phyloP scores from a whole-genome alignment of 306 rosid species.

The Erythrophleum fordii region DNA sequence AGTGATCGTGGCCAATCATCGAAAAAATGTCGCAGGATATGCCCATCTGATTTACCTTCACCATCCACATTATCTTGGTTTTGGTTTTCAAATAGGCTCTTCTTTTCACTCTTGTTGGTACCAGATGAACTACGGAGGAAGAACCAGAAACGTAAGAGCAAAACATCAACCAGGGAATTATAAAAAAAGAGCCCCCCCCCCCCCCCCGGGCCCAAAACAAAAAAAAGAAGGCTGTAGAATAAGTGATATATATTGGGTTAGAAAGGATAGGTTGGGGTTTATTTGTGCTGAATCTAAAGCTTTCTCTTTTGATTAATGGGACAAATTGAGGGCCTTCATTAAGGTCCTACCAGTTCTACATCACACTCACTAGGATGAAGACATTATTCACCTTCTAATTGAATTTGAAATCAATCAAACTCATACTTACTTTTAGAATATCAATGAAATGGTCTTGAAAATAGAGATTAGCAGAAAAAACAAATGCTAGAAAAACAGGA shows the following conservation, averaged over 20 bases:
- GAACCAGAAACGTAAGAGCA: constrained; percentile 24
- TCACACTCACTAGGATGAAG: constrained; percentile 21
- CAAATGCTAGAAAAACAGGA: not conserved
- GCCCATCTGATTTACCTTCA: constrained; percentile 64
- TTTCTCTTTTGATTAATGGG: constrained; percentile 33
- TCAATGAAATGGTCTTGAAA: constrained; percentile 25
- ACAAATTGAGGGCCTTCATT: constrained; percentile 33
- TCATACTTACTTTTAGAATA: constrained; percentile 38
- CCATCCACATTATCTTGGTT: constrained; percentile 49
- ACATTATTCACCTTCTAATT: constrained; percentile 22
- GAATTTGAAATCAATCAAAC: constrained; percentile 29
- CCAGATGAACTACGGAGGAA: constrained; percentile 48
- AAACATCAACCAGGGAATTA: constrained; percentile 28
- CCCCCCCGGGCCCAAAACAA: too few relatives aligned
- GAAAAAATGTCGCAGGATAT: constrained; percentile 84
- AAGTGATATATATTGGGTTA: constrained; percentile 13
- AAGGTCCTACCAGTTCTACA: constrained; percentile 37
- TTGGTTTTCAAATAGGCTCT: constrained; percentile 41
- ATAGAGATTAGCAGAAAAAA: not conserved
- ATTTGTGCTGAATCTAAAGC: constrained; percentile 35
- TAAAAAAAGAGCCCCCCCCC: not conserved
- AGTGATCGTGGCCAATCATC: constrained; percentile 91
- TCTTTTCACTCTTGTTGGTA: constrained; percentile 52
- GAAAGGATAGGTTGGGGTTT: constrained; percentile 47
- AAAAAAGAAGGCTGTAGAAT: not conserved